A percentile compares a stretch with the other conserved stretches of the same genome.
Evolutionary conservation across 2,329 filamentous ascomycete genomes (phyloP).

Genomic region (Sarocladium kiliense): DNA sequence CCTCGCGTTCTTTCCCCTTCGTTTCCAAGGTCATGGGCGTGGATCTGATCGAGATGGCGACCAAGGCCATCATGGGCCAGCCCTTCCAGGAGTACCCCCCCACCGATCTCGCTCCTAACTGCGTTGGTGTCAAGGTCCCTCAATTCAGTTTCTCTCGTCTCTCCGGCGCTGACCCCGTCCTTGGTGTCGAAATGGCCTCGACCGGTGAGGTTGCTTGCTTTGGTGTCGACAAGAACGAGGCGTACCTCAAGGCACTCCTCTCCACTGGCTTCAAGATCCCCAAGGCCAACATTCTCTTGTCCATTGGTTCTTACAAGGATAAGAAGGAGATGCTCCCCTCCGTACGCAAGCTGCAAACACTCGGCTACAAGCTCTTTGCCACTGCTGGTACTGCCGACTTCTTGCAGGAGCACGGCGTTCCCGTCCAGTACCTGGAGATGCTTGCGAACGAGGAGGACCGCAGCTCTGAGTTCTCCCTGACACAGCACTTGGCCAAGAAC

Average conservation of each 20-base stretch:
- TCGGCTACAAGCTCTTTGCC: slow-evolving; percentile 94
- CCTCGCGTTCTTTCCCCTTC: slow-evolving; percentile 94
- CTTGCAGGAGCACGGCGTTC: slow-evolving; percentile 85
- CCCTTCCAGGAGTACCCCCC: slow-evolving; percentile 79
- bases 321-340: slow-evolving; percentile 97
- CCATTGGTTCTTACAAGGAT: slow-evolving; percentile 95
- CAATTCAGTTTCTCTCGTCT: slow-evolving; percentile 99
- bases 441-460: slow-evolving; percentile 77
- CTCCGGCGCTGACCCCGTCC: slow-evolving; percentile 89
- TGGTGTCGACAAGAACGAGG: slow-evolving; percentile 92
- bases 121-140: slow-evolving; percentile 94
- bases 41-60: slow-evolving; percentile 97
- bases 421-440: slow-evolving; percentile 89
- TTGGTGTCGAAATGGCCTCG: slow-evolving; percentile 98
- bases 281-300: slow-evolving; percentile 90
- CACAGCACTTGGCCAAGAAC: slow-evolving; percentile 94
- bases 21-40: slow-evolving; percentile 98
- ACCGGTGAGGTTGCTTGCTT: slow-evolving; percentile 98
- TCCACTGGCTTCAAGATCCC: slow-evolving; percentile 96
- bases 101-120: slow-evolving; percentile 68
- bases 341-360: slow-evolving; percentile 78
- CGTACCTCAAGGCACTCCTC: slow-evolving; percentile 92
- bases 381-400: slow-evolving; percentile 97
- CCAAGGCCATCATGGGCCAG: slow-evolving; percentile 87
- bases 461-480: slow-evolving; percentile 93